Evolutionary conservation across 495 filamentous ascomycete genomes (phyloP).

Genomic region (Aspergillus wentii): DNA sequence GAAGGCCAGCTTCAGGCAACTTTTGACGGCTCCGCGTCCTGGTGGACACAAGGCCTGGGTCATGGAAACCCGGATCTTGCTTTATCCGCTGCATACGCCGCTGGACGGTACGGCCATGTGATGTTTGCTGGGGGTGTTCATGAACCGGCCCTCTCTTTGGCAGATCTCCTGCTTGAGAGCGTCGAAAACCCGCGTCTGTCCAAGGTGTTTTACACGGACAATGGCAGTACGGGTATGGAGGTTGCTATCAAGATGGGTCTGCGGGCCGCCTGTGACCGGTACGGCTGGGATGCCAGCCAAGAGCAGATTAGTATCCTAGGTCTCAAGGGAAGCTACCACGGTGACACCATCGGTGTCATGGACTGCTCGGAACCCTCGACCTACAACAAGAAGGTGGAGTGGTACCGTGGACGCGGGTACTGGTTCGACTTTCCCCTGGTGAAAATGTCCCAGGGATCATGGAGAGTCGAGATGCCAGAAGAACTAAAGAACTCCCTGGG

Average conservation of each 20-base stretch:
- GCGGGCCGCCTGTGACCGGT: conserved; percentile 55
- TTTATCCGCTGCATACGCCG: conserved; percentile 68
- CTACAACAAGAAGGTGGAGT: conserved; percentile 72
- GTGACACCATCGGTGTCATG: conserved; percentile 80
- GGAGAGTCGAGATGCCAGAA: conserved; percentile 54
- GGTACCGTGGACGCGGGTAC: conserved; percentile 68
- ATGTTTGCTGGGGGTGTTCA: conserved; percentile 76
- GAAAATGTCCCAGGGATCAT: conserved; percentile 55
- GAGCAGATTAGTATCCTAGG: conserved; percentile 61
- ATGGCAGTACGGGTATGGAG: conserved; percentile 74
- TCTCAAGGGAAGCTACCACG: conserved; percentile 72
- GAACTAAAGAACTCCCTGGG: conserved; percentile 44
- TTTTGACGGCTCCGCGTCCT: conserved; percentile 76
- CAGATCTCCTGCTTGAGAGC: conserved; percentile 51
- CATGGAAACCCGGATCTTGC: conserved; percentile 65
- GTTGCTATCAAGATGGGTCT: conserved; percentile 79
- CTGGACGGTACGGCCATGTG: conserved; percentile 79
- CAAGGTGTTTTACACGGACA: conserved; percentile 73
- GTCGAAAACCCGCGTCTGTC: conserved; percentile 55
- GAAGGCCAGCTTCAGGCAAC: conserved; percentile 45
- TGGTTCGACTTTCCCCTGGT: conserved; percentile 75
- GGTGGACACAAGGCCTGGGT: conserved; percentile 83
- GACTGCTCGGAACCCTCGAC: conserved; percentile 67
- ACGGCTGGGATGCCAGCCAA: conserved; percentile 53
- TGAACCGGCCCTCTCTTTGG: conserved; percentile 62